These are phyloP conservation scores for Saturnispora galanensis DNA, from an alignment of 805 yeast genomes.

Conservation along the genomic window DNA sequence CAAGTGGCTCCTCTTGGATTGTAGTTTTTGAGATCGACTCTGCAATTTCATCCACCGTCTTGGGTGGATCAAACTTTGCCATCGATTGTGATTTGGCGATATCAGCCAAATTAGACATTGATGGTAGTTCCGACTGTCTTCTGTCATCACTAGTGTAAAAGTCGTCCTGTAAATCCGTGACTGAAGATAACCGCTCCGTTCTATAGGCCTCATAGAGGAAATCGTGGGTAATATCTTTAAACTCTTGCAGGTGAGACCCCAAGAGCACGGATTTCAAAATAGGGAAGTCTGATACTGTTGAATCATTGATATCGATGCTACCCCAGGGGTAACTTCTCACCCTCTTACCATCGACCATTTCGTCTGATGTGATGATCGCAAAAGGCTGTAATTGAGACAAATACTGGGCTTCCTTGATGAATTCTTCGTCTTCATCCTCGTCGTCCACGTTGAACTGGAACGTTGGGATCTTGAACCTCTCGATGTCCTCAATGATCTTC, in stretches of 20 bases:
- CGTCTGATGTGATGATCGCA: constrained; percentile 60
- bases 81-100: constrained; percentile 29
- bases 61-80: constrained; percentile 8
- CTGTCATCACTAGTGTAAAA: constrained; percentile 3
- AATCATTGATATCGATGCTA: constrained; percentile 42
- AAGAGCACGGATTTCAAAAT: constrained; percentile 44
- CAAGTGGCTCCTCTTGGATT: background rate
- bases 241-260: constrained; percentile 53
- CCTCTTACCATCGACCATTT: constrained; percentile 38
- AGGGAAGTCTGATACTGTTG: constrained; percentile 44
- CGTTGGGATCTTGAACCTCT: constrained; percentile 59
- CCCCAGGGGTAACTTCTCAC: constrained; percentile 79
- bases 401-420: constrained; percentile 56
- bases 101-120: constrained; percentile 56
- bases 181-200: constrained; percentile 52
- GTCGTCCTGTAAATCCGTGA: constrained; percentile 30
- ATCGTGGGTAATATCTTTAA: constrained; percentile 58
- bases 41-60: background rate
- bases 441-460: constrained; percentile 67
- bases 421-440: constrained; percentile 55
- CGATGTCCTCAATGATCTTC: constrained; percentile 52
- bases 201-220: constrained; percentile 54
- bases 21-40: background rate
- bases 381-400: constrained; percentile 64
- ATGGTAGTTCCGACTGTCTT: constrained; percentile 32